Evolutionary conservation across 768 basidiomycete genomes (phyloP).

Genomic region (Sporobolomyces pararoseus): DNA sequence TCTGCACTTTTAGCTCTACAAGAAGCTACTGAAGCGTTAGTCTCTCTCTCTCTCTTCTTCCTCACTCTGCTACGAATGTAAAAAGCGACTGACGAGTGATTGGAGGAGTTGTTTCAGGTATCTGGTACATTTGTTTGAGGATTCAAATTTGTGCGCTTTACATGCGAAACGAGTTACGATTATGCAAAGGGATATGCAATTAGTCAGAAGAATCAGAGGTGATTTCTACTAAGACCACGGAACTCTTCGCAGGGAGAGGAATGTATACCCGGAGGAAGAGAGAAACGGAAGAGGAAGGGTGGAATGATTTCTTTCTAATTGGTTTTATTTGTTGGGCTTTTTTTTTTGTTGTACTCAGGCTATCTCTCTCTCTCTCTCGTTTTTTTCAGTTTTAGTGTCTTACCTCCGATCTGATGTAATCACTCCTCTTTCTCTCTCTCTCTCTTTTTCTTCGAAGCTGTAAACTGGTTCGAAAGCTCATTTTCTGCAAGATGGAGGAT

Average conservation of each 20-base stretch:
- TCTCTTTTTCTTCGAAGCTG: background rate
- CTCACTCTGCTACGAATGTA: background rate
- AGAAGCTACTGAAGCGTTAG: slow-evolving; percentile 89
- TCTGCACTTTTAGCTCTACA: slow-evolving; percentile 90
- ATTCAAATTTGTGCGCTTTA: slow-evolving; percentile 82
- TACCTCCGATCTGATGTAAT: background rate
- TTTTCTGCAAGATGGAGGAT: background rate
- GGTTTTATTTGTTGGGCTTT: background rate
- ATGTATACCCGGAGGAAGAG: no score
- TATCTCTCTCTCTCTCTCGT: background rate
- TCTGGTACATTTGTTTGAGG: slow-evolving; percentile 93
- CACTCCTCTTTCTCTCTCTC: background rate
- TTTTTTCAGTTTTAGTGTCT: background rate
- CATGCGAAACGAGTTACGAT: slow-evolving; percentile 97
- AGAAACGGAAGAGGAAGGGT: no score
- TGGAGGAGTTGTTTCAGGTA: slow-evolving; percentile 48
- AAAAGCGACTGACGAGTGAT: background rate
- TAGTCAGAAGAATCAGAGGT: slow-evolving; percentile 90
- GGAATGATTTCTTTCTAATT: no score
- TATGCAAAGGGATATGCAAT: slow-evolving; percentile 95
- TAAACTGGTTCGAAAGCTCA: background rate
- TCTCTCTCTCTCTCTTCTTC: background rate
- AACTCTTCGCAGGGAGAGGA: no score
- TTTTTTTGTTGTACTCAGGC: no score
- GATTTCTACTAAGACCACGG: slow-evolving; percentile 56